These are phyloP conservation scores for Sechiopsis laciniata DNA, from an alignment of 306 rosid species.

Conservation along the genomic window DNA sequence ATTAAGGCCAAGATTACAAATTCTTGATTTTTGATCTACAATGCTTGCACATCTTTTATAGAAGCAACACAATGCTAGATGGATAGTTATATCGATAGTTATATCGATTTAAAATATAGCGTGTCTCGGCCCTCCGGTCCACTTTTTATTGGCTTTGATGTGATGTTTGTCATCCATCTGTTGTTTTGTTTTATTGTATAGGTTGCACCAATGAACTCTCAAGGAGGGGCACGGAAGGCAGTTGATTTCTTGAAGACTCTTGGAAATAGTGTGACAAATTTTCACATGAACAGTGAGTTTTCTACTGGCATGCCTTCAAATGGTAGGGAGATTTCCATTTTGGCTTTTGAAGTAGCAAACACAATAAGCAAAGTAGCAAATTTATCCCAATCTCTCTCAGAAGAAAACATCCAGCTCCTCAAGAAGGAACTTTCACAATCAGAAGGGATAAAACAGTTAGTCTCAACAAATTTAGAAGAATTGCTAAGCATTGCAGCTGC, in stretches of 20 bases:
- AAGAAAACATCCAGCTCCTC: slow-evolving; percentile 62
- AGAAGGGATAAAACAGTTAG: slow-evolving; percentile 56
- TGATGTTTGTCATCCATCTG: not conserved
- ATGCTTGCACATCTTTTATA: not conserved
- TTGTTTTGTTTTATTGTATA: slow-evolving; percentile 27
- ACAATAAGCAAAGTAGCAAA: slow-evolving; percentile 66
- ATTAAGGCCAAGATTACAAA: not conserved
- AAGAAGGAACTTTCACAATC: slow-evolving; percentile 58
- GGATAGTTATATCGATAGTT: not conserved
- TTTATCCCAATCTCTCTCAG: slow-evolving; percentile 65
- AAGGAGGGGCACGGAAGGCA: slow-evolving; percentile 52
- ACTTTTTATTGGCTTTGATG: not conserved
- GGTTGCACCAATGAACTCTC: slow-evolving; percentile 48
- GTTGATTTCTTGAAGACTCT: slow-evolving; percentile 70
- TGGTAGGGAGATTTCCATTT: slow-evolving; percentile 57
- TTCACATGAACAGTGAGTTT: slow-evolving; percentile 45
- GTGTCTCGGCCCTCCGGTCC: not conserved
- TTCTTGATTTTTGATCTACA: not conserved
- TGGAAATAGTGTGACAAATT: slow-evolving; percentile 68
- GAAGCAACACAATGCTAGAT: slow-evolving; percentile 2
- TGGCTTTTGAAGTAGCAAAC: slow-evolving; percentile 95
- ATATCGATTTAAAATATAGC: not conserved
- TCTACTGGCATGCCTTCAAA: slow-evolving; percentile 42
- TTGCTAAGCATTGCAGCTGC: slow-evolving; percentile 67
- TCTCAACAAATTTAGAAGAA: slow-evolving; percentile 63